Evolutionary conservation across 306 rosid species (phyloP), one percentile per base, ranked within the genome.

Genomic region (Dalbergia oliveri): DNA sequence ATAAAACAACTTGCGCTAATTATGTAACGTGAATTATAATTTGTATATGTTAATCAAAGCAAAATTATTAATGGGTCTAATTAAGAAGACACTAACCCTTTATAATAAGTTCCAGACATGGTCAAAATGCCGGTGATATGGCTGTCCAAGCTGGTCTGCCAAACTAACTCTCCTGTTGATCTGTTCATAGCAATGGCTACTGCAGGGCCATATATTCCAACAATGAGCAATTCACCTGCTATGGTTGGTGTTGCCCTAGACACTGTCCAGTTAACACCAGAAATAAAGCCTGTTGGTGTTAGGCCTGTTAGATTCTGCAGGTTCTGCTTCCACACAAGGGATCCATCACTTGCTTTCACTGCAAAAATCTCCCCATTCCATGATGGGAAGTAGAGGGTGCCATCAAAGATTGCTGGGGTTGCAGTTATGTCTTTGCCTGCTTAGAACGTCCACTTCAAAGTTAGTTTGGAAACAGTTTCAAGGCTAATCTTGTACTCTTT

Each of bases 321-420:
- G 65, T 80, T 79, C 14, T 84, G 56, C 69, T 44, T 37, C 87
- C 87, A 84, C 16, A 81, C 70, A 16, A 81, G 75, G 12, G 75
- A 13, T 18, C 80, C 84, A 73, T 73, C 80, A 19, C 3, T 0
- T 33, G 68, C 83, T 58, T 66, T 88, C 35, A 92, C 73, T 0
- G 94, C 91, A 5, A 47, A 90, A 9, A 90, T 75, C 12, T 81
- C 50, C 0, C 97, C 97, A 47, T 92, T 90, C 93, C 97, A 88
- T 43, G 85, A 80, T 11, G 94, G 91, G 45, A 92, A 92, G 49
- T 92, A 92, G 5, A 88, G 58, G 7, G 54, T 78, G 3, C 84
- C 88, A 1, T 87, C 23, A 31, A 47, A 79, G 49, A 88, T 84
- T 4, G 90, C 88, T 5, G 92, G 97, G 0, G 91, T 92, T 45